Percentiles rank a stretch among this genome's conserved stretches.
These are phyloP conservation scores for Coniophora puteana DNA, from an alignment of 1,284 basidiomycete genomes.

Conservation along the genomic window DNA sequence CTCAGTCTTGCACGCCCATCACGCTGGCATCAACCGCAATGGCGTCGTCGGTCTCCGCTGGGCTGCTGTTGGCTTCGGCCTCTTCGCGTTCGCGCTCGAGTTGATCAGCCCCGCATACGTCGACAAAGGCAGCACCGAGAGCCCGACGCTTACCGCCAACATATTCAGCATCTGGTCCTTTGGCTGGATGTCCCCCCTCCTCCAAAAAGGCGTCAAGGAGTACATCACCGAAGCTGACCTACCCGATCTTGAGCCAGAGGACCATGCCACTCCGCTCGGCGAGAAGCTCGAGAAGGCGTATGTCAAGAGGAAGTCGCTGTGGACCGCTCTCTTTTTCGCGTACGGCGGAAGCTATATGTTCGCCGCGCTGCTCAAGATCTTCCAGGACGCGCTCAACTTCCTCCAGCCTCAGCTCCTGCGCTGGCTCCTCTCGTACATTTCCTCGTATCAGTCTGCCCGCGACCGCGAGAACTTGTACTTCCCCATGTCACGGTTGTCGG, in stretches of 20 bases:
- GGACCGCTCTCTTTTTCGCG: conserved; percentile 68
- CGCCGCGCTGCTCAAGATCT: conserved; percentile 67
- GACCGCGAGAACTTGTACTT: conserved; percentile 1
- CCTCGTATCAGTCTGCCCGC: conserved; percentile 58
- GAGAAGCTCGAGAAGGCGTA: conserved; percentile 56
- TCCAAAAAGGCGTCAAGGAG: conserved; percentile 61
- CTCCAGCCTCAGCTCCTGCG: conserved; percentile 88
- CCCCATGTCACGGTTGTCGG: neutral
- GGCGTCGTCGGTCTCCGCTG: conserved; percentile 45
- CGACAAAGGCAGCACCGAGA: conserved; percentile 54
- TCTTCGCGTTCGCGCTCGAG: conserved; percentile 66
- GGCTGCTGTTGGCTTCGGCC: conserved; percentile 43
- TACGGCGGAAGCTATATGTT: conserved; percentile 78
- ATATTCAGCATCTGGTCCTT: conserved; percentile 79
- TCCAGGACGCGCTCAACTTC: conserved; percentile 82
- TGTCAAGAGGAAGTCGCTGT: conserved; percentile 67
- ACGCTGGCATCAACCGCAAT: conserved; percentile 12
- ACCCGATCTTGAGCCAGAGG: conserved; percentile 59
- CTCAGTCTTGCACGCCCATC: conserved; percentile 39
- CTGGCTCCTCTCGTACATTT: conserved; percentile 79
- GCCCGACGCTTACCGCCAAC: conserved; percentile 79
- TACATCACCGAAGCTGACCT: conserved; percentile 79
- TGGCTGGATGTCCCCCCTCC: conserved; percentile 75
- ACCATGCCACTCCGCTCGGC: conserved; percentile 75
- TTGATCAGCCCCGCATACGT: conserved; percentile 64